Base-by-base conservation (phyloP, 163 green algal genomes). In the Chlorella variabilis region DNA sequence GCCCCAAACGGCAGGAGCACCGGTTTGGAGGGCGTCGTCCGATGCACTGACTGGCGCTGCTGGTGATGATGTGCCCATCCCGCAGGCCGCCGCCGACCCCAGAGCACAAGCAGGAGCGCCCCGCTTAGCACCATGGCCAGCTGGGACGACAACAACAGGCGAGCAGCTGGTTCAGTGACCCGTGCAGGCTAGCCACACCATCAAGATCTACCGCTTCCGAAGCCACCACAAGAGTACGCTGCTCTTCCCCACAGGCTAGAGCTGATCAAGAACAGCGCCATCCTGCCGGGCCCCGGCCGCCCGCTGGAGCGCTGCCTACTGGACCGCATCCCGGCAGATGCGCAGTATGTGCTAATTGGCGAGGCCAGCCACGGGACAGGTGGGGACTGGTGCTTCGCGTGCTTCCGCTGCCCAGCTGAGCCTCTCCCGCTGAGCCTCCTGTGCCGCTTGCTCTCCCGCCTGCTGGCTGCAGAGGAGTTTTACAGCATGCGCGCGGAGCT, bases 331-430 rank as follows among this genome's bases (percentile, higher is more conserved):
- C 70, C 70, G 2, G n/a, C 41, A n/a, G 68, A 75, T 17, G n/a
- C n/a, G 1, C 23, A 75, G 38, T 75, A 86, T 62, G 87, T 91
- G 36, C 78, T 91, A 33, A 89, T 93, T 58, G 90, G 90, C 0
- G 90, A 93, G 65, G 83, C 85, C 1, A 87, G 77, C 31, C 90
- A 94, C 39, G 90, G 90, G 25, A 94, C 89, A 5, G 56, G 87
- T 25, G 85, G 3, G 71, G 23, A 39, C 17, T n/a, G n/a, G n/a
- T n/a, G n/a, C 25, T 41, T 6, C 39, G 23, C 41, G 17, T 38
- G 3, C 23, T 11, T 21, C 20, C 15, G 7, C 36, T 13, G 8
- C 9, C 42, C 42, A 51, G 42, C 42, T 51, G 42, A 13, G 42
- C 42, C 8, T 8, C 42, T 20, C 42, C 9, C 9, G 42, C 1